These are phyloP conservation scores for barley (Hordeum vulgare) DNA, from an alignment of 176 grass and related monocot species.

Conservation along the genomic window DNA sequence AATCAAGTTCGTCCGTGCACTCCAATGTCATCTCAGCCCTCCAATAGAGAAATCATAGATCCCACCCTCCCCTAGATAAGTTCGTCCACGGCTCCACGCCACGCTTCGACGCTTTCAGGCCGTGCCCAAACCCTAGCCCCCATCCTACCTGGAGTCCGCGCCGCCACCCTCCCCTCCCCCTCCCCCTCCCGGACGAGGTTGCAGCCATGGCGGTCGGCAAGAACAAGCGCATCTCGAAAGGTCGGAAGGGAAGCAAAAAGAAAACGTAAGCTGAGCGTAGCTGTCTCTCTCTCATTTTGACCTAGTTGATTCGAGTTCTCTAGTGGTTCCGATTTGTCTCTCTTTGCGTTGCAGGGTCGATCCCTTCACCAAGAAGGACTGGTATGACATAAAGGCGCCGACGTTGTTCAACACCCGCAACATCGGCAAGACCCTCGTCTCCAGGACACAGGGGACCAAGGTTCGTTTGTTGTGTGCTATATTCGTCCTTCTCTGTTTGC, in stretches of 20 bases:
- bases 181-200: not conserved
- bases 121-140: not conserved
- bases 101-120: too few species aligned
- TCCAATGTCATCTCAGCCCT: too few species aligned
- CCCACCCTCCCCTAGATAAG: not conserved
- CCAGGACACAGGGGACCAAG: slow-evolving; percentile 90
- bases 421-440: slow-evolving; percentile 78
- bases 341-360: slow-evolving; percentile 46
- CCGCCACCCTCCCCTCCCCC: not conserved
- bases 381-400: slow-evolving; percentile 87
- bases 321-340: not conserved
- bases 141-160: not conserved
- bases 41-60: too few species aligned
- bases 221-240: slow-evolving; percentile 87
- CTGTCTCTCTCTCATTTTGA: not conserved
- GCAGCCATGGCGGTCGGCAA: slow-evolving; percentile 52
- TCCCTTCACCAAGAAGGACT: slow-evolving; percentile 80
- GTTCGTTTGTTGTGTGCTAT: slow-evolving; percentile 17
- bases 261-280: slow-evolving; percentile 40
- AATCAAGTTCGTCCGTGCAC: too few species aligned
- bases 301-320: not conserved
- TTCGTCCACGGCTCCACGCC: not conserved
- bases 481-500: not conserved
- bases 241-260: slow-evolving; percentile 84
- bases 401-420: slow-evolving; percentile 51